Base-by-base conservation (phyloP, 495 filamentous ascomycete genomes). In the Penicillium argentinense region DNA sequence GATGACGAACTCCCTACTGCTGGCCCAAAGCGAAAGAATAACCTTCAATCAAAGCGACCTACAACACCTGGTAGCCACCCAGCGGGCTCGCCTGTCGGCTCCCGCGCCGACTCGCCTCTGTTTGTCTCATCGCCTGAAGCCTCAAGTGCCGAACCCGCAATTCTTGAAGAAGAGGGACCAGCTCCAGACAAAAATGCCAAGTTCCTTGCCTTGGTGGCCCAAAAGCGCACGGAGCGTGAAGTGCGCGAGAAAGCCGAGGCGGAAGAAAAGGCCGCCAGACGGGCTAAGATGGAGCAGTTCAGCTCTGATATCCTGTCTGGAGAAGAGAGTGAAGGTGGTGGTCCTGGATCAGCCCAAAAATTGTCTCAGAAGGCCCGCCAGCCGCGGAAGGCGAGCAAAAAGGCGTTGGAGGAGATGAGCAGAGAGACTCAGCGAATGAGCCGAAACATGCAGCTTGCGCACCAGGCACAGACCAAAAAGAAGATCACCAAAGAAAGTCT, bases 391-490 rank as follows among this genome's bases (percentile, higher is more conserved):
- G 93, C 93, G 3, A 89, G 91, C 69, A 97, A 95, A 72, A 96
- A 92, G 71, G 93, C 95, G 0, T 45, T 96, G n/a, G 88, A 96
- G 66, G 92, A 97, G 59, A 96, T 97, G 84, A 81, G 81, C 45
- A 77, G 88, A 32, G 93, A 97, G 66, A 96, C 92, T 1, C 91
- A 97, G 66, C 84, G 95, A 17, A 78, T 99, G 74, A 84, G 78
- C 51, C 80, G 93, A 47, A 93, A 87, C 53, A 84, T 93, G 78
- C 93, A 97, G 59, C 73, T 99, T 17, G 80, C 86, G n/a, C 90
- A 97, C 62, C 82, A 97, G 59, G 85, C 88, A 5, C 85, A 81
- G 60, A 92, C 90, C 3, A 93, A 87, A 72, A 97, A 93, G 73
- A 97, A 91, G 67, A 87, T 96, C 43, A 84, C 83, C 9, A 95